Conservation (phyloP, 352 stramenopile genomes). For the Peronospora belbahrii region DNA sequence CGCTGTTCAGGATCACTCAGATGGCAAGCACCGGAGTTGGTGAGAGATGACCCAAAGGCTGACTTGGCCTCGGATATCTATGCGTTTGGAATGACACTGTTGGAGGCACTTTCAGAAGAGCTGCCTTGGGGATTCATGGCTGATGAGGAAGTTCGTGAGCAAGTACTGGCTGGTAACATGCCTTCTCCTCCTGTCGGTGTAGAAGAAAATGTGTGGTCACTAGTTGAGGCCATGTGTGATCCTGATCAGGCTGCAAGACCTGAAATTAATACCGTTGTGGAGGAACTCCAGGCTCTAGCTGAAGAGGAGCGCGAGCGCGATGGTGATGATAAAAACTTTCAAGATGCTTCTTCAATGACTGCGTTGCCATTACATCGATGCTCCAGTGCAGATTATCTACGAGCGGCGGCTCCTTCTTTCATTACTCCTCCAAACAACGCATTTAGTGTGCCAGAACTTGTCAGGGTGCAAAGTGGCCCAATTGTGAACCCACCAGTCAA, state of each 20-base stretch:
- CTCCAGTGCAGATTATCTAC: constrained; percentile 22
- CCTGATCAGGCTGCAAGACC: constrained; percentile 34
- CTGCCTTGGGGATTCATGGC: constrained; percentile 51
- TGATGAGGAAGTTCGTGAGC: constrained; percentile 35
- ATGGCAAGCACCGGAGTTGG: constrained; percentile 50
- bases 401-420: constrained; percentile 12
- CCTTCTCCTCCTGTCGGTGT: constrained; percentile 29
- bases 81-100: constrained; percentile 53
- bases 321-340: constrained; percentile 16
- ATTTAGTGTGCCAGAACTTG: constrained; percentile 7
- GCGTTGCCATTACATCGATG: constrained; percentile 21
- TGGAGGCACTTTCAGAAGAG: constrained; percentile 52
- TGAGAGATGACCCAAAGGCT: constrained; percentile 11
- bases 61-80: constrained; percentile 49
- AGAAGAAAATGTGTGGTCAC: constrained; percentile 35
- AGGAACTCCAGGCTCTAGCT: constrained; percentile 35
- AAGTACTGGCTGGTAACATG: constrained; percentile 35
- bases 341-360: constrained; percentile 13
- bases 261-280: constrained; percentile 37
- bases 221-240: constrained; percentile 54
- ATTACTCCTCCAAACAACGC: constrained; percentile 2
- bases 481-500: constrained; percentile 10
- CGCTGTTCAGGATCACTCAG: constrained; percentile 26
- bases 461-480: constrained; percentile 17
- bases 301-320: constrained; percentile 42